Evolutionary conservation across 208 protist genomes (phyloP), one percentile per base, ranked within the genome.

Genomic region (Acanthamoeba triangularis): DNA sequence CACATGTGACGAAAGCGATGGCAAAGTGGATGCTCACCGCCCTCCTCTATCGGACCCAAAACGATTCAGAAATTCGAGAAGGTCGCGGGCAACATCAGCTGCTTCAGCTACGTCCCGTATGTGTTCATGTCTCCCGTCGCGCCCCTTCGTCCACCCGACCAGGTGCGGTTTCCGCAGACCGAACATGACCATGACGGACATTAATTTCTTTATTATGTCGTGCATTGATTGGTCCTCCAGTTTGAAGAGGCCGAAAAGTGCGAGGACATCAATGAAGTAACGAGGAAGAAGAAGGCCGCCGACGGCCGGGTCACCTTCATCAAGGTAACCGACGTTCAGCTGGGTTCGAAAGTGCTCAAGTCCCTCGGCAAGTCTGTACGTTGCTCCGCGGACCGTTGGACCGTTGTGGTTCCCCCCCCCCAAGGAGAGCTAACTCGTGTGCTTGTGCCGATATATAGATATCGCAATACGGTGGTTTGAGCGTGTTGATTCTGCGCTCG

Each of bases 21-120:
- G 35, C 16, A 56, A 4, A 49, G 25, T 41, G 52, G 63, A 69
- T 25, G 67, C 67, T 44, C 67, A 74, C 67, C 30, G 28, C 3
- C 18, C 28, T 87, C 78, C 5, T 84, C 44, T 11, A 8, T 37
- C 28, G 14, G 0, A 11, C 74, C 30, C 16, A 44, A 30, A 16
- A 23, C 28, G 37, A 23, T 72, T 10, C 35, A 93, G 87, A 93
- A 93, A 93, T 93, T 93, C 11, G 87, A 93, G 37, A 93, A 93
- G 44, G 61, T 69, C 6, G 61, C 37, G 8, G 37, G 41, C 37
- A 69, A 54, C 44, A 93, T 93, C 65, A 56, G 35, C 44, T 78
- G 87, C 41, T 33, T 41, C 30, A 16, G 11, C 30, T 93, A 93
- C 65, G 37, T 56, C 30, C 87, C 87, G 13, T 93, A 93, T 14